phyloP scores from a whole-genome alignment of 2,329 filamentous ascomycete species.

The Stagonosporopsis cucurbitacearum region DNA sequence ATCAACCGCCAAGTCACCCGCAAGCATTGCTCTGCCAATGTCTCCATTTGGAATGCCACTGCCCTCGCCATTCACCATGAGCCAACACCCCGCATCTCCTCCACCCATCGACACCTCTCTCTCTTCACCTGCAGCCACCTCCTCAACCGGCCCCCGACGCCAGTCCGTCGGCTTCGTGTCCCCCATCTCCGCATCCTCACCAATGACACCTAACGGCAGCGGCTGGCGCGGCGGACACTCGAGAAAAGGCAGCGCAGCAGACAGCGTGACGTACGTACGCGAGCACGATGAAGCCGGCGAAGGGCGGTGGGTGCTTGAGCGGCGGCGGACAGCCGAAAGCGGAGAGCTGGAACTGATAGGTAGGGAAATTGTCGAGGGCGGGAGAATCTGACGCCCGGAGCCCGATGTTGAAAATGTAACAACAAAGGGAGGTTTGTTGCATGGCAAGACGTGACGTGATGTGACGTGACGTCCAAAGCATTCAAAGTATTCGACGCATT shows the following conservation, averaged over 20 bases:
- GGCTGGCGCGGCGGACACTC: conserved; percentile 43
- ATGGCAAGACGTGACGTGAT: neutral
- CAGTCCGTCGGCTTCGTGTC: conserved; percentile 42
- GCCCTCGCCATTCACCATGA: conserved; percentile 32
- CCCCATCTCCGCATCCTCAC: conserved; percentile 42
- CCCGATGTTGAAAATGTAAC: neutral
- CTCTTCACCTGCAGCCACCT: conserved; percentile 34
- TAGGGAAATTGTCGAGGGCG: conserved; percentile 67
- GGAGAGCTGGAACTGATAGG: conserved; percentile 71
- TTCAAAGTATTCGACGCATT: neutral
- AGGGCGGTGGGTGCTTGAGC: conserved; percentile 71
- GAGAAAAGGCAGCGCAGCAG: conserved; percentile 59
- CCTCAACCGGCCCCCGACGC: conserved; percentile 30
- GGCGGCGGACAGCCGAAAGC: conserved; percentile 68
- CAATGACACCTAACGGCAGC: conserved; percentile 39
- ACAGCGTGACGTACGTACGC: conserved; percentile 73
- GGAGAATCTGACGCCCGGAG: conserved; percentile 37
- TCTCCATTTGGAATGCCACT: conserved; percentile 35
- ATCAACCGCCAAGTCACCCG: conserved; percentile 25
- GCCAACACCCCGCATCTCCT: conserved; percentile 25
- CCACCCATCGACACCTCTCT: conserved; percentile 35
- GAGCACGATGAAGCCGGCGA: conserved; percentile 66
- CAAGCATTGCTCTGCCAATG: conserved; percentile 29
- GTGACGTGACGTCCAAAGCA: too few relatives aligned
- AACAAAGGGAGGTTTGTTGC: neutral